Conservation (phyloP, 2,329 filamentous ascomycete species). For the Penicillium sp. region DNA sequence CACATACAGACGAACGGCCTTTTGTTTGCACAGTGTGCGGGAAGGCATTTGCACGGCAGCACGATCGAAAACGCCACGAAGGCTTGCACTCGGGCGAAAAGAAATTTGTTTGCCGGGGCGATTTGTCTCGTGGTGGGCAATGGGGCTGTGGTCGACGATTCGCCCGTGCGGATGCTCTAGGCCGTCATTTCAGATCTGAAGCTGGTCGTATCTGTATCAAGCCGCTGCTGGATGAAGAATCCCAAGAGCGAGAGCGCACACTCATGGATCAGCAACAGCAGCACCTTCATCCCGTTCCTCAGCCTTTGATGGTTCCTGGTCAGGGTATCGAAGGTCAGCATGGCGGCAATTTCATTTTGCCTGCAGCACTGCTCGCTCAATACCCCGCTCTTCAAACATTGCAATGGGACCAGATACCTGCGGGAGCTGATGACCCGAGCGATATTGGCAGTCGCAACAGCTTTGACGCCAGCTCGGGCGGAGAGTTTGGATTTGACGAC, state of each 20-base stretch:
- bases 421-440: constrained; percentile 61
- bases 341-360: constrained; percentile 71
- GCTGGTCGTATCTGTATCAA: constrained; percentile 96
- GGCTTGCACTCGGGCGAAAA: constrained; percentile 96
- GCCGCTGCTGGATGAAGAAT: constrained; percentile 93
- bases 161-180: constrained; percentile 91
- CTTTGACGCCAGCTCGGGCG: constrained; percentile 51
- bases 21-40: constrained; percentile 97
- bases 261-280: constrained; percentile 76
- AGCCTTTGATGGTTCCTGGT: constrained; percentile 64
- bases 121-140: constrained; percentile 77
- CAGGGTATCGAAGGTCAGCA: constrained; percentile 59
- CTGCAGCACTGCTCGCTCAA: constrained; percentile 84
- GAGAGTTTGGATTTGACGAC: constrained; percentile 50
- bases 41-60: constrained; percentile 96
- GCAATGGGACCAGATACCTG: constrained; percentile 79
- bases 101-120: constrained; percentile 96
- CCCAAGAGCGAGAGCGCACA: constrained; percentile 75
- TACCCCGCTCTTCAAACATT: constrained; percentile 91
- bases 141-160: constrained; percentile 96
- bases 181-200: constrained; percentile 93
- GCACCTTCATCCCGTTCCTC: constrained; percentile 62
- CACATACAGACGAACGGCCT: constrained; percentile 94
- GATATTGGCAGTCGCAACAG: constrained; percentile 69
- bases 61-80: constrained; percentile 96